Percentiles rank a stretch among this genome's conserved stretches.
Conservation (phyloP, 768 basidiomycete genomes). For the Leccinum uliginosum region DNA sequence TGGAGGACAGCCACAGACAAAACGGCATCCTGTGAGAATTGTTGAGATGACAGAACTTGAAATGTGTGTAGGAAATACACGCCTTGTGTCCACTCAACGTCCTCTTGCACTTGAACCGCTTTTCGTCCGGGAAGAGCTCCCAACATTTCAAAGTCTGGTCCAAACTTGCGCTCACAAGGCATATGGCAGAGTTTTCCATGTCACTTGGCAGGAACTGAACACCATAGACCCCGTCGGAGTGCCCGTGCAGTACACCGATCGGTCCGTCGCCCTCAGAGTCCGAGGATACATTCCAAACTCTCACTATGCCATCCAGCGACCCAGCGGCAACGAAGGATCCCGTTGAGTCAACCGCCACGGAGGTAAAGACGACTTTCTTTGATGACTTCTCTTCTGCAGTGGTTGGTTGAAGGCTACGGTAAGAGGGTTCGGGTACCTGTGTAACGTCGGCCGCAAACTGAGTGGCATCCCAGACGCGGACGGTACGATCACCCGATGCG, state of each 20-base stretch:
- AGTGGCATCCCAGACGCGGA: slow-evolving; percentile 33
- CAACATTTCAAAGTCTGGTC: slow-evolving; percentile 38
- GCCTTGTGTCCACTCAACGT: slow-evolving; percentile 31
- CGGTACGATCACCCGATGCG: slow-evolving; percentile 33
- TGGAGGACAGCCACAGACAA: slow-evolving; percentile 29
- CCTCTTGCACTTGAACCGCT: slow-evolving; percentile 25
- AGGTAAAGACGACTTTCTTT: slow-evolving; percentile 28
- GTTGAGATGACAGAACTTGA: neutral
- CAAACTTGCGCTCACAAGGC: slow-evolving; percentile 29
- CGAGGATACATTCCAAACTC: slow-evolving; percentile 47
- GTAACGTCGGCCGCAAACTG: slow-evolving; percentile 19
- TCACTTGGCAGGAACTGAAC: slow-evolving; percentile 28
- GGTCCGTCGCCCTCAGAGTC: slow-evolving; percentile 27
- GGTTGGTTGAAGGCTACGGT: slow-evolving; percentile 19
- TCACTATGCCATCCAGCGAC: slow-evolving; percentile 46
- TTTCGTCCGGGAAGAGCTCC: slow-evolving; percentile 35
- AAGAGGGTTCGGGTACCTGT: slow-evolving; percentile 16
- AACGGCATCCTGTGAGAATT: slow-evolving; percentile 26
- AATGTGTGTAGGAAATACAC: neutral
- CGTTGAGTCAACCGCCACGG: slow-evolving; percentile 24
- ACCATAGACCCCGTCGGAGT: slow-evolving; percentile 28
- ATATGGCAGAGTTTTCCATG: slow-evolving; percentile 23
- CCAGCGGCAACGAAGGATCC: slow-evolving; percentile 49
- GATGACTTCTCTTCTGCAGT: slow-evolving; percentile 12
- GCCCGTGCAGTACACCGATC: slow-evolving; percentile 23